Conservation (phyloP, 805 yeast species). For the Ogataea corticis region DNA sequence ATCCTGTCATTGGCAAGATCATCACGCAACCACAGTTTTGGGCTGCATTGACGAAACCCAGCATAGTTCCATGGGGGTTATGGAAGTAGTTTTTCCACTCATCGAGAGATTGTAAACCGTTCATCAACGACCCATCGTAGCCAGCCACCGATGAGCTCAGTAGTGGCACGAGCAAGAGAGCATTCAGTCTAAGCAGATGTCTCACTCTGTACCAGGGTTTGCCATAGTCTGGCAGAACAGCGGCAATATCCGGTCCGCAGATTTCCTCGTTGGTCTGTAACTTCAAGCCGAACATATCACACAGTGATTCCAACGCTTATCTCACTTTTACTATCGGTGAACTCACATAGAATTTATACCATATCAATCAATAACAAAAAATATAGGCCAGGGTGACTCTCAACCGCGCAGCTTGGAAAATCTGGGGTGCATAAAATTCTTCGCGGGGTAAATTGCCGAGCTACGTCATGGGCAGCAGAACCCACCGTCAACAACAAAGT, state of each 20-base stretch:
- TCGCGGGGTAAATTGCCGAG: conserved; percentile 1
- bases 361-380: no score
- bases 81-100: conserved; percentile 39
- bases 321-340: no score
- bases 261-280: conserved; percentile 17
- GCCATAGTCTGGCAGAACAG: conserved; percentile 25
- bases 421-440: conserved; percentile 2
- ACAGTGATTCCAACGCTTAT: no score
- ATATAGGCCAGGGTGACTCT: neutral
- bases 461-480: conserved; percentile 17
- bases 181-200: conserved; percentile 40
- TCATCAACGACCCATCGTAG: conserved; percentile 45
- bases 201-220: conserved; percentile 38
- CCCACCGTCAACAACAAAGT: conserved; percentile 48
- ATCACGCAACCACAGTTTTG: conserved; percentile 39
- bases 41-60: conserved; percentile 40
- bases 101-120: conserved; percentile 44
- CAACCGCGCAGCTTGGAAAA: neutral
- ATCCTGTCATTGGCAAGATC: conserved; percentile 27
- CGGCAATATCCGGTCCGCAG: conserved; percentile 22
- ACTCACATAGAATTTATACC: no score
- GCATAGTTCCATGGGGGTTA: conserved; percentile 33
- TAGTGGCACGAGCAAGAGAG: conserved; percentile 38
- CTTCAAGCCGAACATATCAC: neutral
- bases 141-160: conserved; percentile 42